Evolutionary conservation across 2,329 filamentous ascomycete genomes (phyloP), one percentile per base, ranked within the genome.

Genomic region (Magnaporthales sp.): DNA sequence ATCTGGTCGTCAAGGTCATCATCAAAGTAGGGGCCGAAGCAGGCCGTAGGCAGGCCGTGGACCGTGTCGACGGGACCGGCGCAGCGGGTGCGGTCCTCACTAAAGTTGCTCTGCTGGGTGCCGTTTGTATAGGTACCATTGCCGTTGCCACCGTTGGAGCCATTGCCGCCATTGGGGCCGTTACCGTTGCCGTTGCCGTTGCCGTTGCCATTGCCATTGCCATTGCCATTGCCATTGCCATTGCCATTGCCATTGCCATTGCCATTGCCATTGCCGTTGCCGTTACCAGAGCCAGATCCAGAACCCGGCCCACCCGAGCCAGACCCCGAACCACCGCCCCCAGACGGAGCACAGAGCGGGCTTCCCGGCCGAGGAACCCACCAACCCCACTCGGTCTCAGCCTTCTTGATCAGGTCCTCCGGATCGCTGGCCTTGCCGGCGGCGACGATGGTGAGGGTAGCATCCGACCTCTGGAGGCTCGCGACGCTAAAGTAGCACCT

Each of bases 21-120:
- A 66, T 75, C 74, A 61, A 75, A 75, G 30, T 69, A 67, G 8
- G 67, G 66, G 13, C 72, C 73, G 19, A 71, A 63, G 66, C 72
- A 72, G 19, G 75, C 74, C 1, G 70, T 73, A 0, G 72, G 70
- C 3, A 74, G 68, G 29, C 70, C 69, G 15, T 73, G 71, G 65
- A 70, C 69, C 24, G 66, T 67, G 60, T 74, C 73, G 7, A 62
- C 63, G 6, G 72, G 69, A 2, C 69, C 67, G 8, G 56, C 46
- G 31, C 69, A 70, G 19, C 64, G 32, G 4, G 38, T 22, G 65
- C 63, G 66, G 6, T 64, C 22, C 15, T 27, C 62, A 22, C 56
- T 26, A 19, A 66, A 66, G 62, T 31, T 61, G 58, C 54, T 30
- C 30, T 64, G 51, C 65, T n/a, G 61, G 15, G 58, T 60, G 60